Base-by-base conservation (phyloP, 2,329 filamentous ascomycete genomes). In the Scedosporium apiospermum region DNA sequence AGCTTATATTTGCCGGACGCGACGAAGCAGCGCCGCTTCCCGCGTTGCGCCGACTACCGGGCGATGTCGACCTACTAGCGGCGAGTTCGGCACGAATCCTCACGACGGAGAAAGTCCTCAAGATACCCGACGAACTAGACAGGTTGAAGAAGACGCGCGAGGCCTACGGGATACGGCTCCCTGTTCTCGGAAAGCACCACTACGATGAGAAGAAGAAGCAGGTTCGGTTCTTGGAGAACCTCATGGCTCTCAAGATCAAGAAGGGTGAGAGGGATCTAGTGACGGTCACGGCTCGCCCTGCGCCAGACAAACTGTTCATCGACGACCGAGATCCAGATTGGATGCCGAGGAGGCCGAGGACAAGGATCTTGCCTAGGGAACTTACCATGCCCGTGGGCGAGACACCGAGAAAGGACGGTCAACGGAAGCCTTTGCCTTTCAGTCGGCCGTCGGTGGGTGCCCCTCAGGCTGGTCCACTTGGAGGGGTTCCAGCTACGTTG, bases 31-130 rank as follows among this genome's bases (percentile, higher is more conserved):
- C 74, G 62, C 46, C 51, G 4, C 71, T 82, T 2, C 80, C 82
- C 3, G 72, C 73, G 7, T 71, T 83, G 46, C 81, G 80, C n/a
- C 75, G 78, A 26, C 79, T 84, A 27, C 77, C 76, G 38, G 78
- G 82, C 23, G 81, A 83, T 26, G 85, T 90, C 44, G 88, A 93
- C 70, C 78, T 96, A 4, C 76, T 96, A 3, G 88, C 84, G n/a
- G 84, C 86, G 42, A 88, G 87, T 65, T 84, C 85, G 60, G 82
- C 87, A 9, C 86, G 90, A 63, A 83, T 96, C 64, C 77, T 88
- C 57, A 89, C 89, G 12, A 83, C 78, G 38, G 86, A 88, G 65
- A 84, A 85, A 64, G 79, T 82, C 44, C 73, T 91, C 14, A 69
- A 72, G 27, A 65, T 66, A n/a, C 70, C 74, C 62, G 73, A 75